These are phyloP conservation scores for Kwoniella heveanensis DNA, from an alignment of 768 basidiomycete genomes.

Conservation along the genomic window DNA sequence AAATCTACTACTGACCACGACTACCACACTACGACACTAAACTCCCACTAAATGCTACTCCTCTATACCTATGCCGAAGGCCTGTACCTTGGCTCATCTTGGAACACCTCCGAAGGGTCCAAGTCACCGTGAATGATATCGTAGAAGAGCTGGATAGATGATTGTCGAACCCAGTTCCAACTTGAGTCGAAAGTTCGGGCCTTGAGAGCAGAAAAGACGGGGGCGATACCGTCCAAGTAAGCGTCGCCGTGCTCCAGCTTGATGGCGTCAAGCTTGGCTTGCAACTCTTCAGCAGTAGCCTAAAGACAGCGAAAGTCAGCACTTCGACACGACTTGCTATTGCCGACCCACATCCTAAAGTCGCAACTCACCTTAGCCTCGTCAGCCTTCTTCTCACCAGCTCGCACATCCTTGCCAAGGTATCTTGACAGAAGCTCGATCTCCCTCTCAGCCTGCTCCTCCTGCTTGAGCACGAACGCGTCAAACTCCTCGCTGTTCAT, in stretches of 20 bases:
- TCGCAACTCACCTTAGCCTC: slow-evolving; percentile 74
- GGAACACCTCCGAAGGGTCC: slow-evolving; percentile 46
- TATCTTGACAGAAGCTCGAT: slow-evolving; percentile 97
- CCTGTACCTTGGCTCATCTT: slow-evolving; percentile 37
- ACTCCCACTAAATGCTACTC: too few relatives aligned
- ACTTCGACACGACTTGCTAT: background rate
- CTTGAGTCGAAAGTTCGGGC: slow-evolving; percentile 97
- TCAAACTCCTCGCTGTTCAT: slow-evolving; percentile 99
- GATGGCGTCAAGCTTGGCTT: slow-evolving; percentile 84
- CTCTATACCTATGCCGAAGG: background rate
- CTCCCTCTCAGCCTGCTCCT: slow-evolving; percentile 87
- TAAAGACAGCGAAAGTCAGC: slow-evolving; percentile 20
- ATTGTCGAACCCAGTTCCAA: slow-evolving; percentile 99
- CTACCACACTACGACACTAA: background rate
- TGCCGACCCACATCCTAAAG: too few relatives aligned
- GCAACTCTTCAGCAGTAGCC: slow-evolving; percentile 61
- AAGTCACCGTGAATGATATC: slow-evolving; percentile 87
- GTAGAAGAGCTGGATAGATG: slow-evolving; percentile 93
- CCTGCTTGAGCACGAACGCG: slow-evolving; percentile 91
- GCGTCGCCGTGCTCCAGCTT: slow-evolving; percentile 86
- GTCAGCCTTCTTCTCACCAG: slow-evolving; percentile 87
- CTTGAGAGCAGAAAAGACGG: slow-evolving; percentile 90
- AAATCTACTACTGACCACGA: background rate
- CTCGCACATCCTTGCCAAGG: slow-evolving; percentile 86
- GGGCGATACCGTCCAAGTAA: slow-evolving; percentile 93